Conservation (phyloP, 345 rosid genomes). For the Brassica nigra region DNA sequence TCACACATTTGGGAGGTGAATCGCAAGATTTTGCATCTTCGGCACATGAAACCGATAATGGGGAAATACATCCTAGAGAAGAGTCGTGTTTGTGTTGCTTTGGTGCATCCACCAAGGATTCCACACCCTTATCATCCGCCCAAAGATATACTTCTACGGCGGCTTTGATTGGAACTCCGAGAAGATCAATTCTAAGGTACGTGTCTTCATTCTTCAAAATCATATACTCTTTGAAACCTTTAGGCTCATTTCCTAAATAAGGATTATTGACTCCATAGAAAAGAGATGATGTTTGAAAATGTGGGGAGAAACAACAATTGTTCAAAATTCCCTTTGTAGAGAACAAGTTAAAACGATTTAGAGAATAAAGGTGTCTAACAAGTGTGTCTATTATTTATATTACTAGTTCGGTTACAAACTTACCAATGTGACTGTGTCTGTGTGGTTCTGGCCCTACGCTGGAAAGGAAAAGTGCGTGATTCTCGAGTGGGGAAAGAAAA, state of each 20-base stretch:
- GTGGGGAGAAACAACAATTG: neutral
- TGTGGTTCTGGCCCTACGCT: neutral
- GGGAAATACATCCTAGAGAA: neutral
- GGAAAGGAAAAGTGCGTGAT: neutral
- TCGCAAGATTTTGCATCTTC: constrained; percentile 10
- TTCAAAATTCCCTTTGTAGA: neutral
- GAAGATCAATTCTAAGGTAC: constrained; percentile 12
- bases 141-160: neutral
- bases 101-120: constrained; percentile 14
- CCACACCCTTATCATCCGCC: neutral
- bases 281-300: neutral
- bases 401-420: neutral
- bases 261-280: constrained; percentile 21
- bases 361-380: neutral
- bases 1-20: constrained; percentile 18
- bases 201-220: constrained; percentile 14
- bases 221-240: constrained; percentile 26
- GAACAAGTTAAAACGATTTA: neutral
- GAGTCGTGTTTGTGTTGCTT: constrained; percentile 22
- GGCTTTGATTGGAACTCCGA: constrained; percentile 9
- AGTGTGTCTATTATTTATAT: neutral
- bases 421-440: neutral
- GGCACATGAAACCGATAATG: neutral
- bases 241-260: constrained; percentile 23
- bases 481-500: neutral